Percentiles rank a stretch among this genome's conserved stretches.
These are phyloP conservation scores for Arachnopeziza araneosa DNA, from an alignment of 2,329 filamentous ascomycete species.

Conservation along the genomic window DNA sequence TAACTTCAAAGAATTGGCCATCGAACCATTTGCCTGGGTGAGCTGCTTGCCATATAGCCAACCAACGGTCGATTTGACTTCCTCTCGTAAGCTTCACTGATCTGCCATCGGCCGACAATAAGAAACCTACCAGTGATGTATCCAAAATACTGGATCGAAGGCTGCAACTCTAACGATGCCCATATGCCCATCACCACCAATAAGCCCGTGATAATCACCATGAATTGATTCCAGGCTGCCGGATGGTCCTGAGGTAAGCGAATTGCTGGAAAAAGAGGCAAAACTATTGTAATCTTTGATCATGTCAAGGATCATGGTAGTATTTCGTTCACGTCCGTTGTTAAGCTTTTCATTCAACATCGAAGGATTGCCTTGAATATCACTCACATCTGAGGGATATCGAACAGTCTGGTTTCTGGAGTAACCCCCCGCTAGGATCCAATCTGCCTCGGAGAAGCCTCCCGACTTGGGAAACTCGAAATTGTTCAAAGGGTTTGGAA, in stretches of 20 bases:
- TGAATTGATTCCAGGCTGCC: slow-evolving; percentile 4
- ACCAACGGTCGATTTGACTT: slow-evolving; percentile 4
- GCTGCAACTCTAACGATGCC: background rate
- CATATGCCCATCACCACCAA: slow-evolving; percentile 5
- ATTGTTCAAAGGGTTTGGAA: too few relatives aligned
- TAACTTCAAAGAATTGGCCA: too few relatives aligned
- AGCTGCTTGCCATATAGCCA: slow-evolving; percentile 6
- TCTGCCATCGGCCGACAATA: too few relatives aligned
- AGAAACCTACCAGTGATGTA: slow-evolving; percentile 8
- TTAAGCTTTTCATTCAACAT: too few relatives aligned
- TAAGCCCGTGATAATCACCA: slow-evolving; percentile 1
- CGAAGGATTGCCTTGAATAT: too few relatives aligned
- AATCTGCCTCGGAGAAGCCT: too few relatives aligned
- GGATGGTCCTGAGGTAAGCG: background rate
- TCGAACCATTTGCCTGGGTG: slow-evolving; percentile 3
- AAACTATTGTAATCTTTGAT: slow-evolving; percentile 1
- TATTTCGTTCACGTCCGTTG: too few relatives aligned
- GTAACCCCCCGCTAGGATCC: too few relatives aligned
- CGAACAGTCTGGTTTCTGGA: too few relatives aligned
- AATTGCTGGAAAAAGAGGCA: background rate
- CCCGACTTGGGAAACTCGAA: too few relatives aligned
- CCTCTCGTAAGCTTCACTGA: background rate
- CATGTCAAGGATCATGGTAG: background rate
- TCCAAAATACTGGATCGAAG: slow-evolving; percentile 10
- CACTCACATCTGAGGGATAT: too few relatives aligned